Evolutionary conservation across 179 eudicot species (phyloP), one percentile per base, ranked within the genome.

Genomic region (Gypsophila paniculata): DNA sequence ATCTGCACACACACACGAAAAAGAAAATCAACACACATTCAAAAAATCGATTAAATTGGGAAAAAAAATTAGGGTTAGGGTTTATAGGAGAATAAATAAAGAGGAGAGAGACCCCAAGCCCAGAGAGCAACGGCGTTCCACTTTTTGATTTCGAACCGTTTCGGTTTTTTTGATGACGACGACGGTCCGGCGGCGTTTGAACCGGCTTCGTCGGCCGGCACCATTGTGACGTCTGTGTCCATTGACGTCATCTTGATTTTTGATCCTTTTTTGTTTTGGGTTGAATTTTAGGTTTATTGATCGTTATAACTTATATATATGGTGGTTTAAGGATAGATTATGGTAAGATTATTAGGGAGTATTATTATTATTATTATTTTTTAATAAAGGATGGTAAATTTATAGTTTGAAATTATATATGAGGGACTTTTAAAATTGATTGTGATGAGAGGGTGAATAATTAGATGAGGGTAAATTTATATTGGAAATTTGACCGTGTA

Each of bases 41-140:
- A 62, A 26, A 25, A 48, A 22, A 12, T 8, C 2, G 4, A 55
- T 8, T 6, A 76, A 5, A 42, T 6, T 6, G 3, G 26, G 23
- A 2, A 25, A 44, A 21, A 44, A 6, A 42, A 67, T 48, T 67
- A 67, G 38, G 57, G 38, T 67, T 67, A 67, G 57, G 38, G 58
- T 51, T 68, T 8, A 64, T 0, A 8, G 38, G 3, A 4, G 18
- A 18, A 22, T 7, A 52, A 42, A 19, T 15, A 23, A 58, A 15
- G 21, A 17, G 13, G 63, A 10, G 9, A 53, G 22, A 22, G 36
- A 83, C 86, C 97, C 97, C 97, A 91, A 69, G 97, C 96, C 97
- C 97, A 91, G 19, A 90, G 93, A 66, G 97, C 76, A 38, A 91
- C 97, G 29, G 97, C 97, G 85, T 87, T 91, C 97, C 97, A 91